Conservation (phyloP, 495 filamentous ascomycete genomes). For the Choiromyces venosus region DNA sequence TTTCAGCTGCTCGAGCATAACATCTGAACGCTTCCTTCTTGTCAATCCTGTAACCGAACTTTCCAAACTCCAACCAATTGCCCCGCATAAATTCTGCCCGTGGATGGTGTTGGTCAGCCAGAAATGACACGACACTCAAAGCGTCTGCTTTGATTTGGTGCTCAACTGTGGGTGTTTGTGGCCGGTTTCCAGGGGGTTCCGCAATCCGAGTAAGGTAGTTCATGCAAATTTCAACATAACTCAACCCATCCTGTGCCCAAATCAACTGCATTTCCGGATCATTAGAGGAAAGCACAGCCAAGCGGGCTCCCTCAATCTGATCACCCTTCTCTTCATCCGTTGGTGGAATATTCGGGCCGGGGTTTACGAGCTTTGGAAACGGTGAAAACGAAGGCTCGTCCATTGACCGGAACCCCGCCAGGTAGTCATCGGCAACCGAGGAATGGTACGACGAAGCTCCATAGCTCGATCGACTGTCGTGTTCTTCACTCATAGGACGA, state of each 20-base stretch:
- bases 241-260: conserved; percentile 89
- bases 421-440: conserved; percentile 43
- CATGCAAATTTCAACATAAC: conserved; percentile 78
- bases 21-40: conserved; percentile 88
- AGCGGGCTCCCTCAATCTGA: conserved; percentile 73
- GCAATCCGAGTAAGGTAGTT: conserved; percentile 61
- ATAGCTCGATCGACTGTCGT: conserved; percentile 41
- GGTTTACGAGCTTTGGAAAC: conserved; percentile 76
- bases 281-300: conserved; percentile 81
- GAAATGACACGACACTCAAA: conserved; percentile 80
- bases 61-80: conserved; percentile 98
- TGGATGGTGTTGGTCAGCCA: conserved; percentile 86
- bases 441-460: conserved; percentile 41
- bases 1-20: conserved; percentile 78
- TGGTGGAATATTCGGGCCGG: conserved; percentile 83
- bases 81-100: conserved; percentile 90
- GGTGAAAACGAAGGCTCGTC: conserved; percentile 80
- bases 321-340: conserved; percentile 91
- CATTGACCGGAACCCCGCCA: conserved; percentile 50
- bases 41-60: conserved; percentile 80
- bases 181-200: conserved; percentile 58
- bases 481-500: conserved; percentile 44
- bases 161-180: conserved; percentile 76
- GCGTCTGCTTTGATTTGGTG: conserved; percentile 83
- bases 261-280: conserved; percentile 94